phyloP scores from a whole-genome alignment of 768 basidiomycete genomes.

The Serendipita vermifera region DNA sequence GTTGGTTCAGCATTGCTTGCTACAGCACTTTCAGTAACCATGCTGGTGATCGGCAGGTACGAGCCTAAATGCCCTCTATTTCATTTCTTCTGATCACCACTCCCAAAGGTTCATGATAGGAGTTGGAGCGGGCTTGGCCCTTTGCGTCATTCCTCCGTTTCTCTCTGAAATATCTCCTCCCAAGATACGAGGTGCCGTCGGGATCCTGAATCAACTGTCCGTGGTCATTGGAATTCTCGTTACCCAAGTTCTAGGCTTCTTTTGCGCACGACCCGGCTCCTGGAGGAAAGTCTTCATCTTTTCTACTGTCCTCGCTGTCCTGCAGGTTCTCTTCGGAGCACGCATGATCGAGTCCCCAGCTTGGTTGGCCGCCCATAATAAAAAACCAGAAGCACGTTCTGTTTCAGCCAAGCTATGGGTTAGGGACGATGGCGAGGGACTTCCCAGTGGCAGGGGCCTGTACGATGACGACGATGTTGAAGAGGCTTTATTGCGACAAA shows the following conservation, averaged over 20 bases:
- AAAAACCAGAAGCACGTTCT: constrained; percentile 35
- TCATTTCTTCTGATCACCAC: neutral
- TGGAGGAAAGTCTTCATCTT: constrained; percentile 63
- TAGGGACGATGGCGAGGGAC: constrained; percentile 4
- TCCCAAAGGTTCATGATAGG: constrained; percentile 48
- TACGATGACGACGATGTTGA: constrained; percentile 12
- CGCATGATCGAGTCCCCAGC: constrained; percentile 57
- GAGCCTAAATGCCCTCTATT: constrained; percentile 15
- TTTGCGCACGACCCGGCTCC: constrained; percentile 49
- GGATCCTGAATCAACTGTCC: constrained; percentile 67
- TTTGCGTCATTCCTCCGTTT: constrained; percentile 74
- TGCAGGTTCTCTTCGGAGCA: constrained; percentile 43
- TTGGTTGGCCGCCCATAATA: constrained; percentile 44
- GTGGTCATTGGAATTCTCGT: constrained; percentile 79
- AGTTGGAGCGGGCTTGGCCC: constrained; percentile 55
- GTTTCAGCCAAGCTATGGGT: constrained; percentile 45
- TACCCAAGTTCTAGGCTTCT: constrained; percentile 67
- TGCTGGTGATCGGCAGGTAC: constrained; percentile 56
- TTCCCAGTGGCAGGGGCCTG: no score
- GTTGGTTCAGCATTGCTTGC: constrained; percentile 55
- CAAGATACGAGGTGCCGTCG: constrained; percentile 60
- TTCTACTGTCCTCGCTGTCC: constrained; percentile 41
- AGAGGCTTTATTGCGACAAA: neutral
- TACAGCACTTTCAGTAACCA: constrained; percentile 40
- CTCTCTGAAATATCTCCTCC: constrained; percentile 75